These are phyloP conservation scores for Boletus pseudo-olivaceus DNA, from an alignment of 768 basidiomycete genomes.

Conservation along the genomic window DNA sequence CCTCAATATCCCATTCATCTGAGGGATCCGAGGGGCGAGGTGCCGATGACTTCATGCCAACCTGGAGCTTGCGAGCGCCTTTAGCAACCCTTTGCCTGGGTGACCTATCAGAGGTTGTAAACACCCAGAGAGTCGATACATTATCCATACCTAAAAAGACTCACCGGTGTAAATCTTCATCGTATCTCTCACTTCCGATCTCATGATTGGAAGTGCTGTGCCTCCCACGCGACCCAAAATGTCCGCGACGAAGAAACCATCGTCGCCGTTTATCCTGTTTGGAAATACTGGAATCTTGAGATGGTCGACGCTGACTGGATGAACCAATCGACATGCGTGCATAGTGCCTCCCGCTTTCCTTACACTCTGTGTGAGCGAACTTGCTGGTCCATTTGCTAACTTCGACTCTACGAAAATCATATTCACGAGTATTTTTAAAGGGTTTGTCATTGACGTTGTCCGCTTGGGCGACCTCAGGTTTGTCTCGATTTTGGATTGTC, in stretches of 20 bases:
- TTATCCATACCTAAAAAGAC: neutral
- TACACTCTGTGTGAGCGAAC: constrained; percentile 2
- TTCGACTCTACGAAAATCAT: neutral
- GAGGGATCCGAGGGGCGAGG: neutral
- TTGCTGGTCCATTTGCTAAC: constrained; percentile 5
- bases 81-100: constrained; percentile 8
- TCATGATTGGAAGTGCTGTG: neutral
- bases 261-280: constrained; percentile 6
- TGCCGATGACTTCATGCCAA: constrained; percentile 12
- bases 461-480: constrained; percentile 10
- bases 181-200: neutral
- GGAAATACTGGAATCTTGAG: neutral
- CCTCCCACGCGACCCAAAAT: constrained; percentile 2
- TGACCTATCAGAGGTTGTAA: constrained; percentile 11
- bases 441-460: constrained; percentile 1
- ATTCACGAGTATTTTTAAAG: constrained; percentile 1
- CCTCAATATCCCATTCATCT: constrained; percentile 3
- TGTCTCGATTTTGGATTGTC: neutral
- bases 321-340: constrained; percentile 22
- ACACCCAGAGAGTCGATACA: neutral
- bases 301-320: neutral
- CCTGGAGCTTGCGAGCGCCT: constrained; percentile 13
- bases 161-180: constrained; percentile 9
- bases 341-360: constrained; percentile 1
- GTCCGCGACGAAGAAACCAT: constrained; percentile 14